These are phyloP conservation scores for Oenanthe javanica DNA, from an alignment of 140 eudicot genomes.

Conservation along the genomic window DNA sequence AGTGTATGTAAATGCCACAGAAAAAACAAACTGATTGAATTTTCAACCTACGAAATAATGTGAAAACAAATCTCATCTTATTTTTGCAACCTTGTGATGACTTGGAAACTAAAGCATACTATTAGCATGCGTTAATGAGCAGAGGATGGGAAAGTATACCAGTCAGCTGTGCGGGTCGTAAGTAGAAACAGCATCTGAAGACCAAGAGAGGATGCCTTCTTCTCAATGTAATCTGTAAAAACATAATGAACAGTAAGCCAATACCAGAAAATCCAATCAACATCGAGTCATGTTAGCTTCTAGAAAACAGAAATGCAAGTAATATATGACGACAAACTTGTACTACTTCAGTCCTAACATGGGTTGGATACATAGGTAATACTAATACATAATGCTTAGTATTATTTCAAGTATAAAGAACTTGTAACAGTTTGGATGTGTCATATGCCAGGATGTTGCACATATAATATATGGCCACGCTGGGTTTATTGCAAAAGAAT, in stretches of 20 bases:
- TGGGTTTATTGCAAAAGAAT: not conserved
- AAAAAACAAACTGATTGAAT: not conserved
- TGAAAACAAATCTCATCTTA: not conserved
- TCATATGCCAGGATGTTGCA: not conserved
- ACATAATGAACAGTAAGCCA: not conserved
- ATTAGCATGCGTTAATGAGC: not conserved
- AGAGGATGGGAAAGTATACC: slow-evolving; percentile 34
- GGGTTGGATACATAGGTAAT: not conserved
- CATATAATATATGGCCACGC: not conserved
- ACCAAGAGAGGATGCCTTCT: slow-evolving; percentile 79
- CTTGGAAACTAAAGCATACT: not conserved
- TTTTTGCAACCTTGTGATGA: not conserved
- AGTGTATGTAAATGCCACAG: not conserved
- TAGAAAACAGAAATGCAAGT: not conserved
- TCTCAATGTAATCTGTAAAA: slow-evolving; percentile 76
- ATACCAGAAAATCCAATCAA: not conserved
- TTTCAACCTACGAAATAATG: not conserved
- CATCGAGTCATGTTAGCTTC: not conserved
- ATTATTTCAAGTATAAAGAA: not conserved
- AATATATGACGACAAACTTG: not conserved
- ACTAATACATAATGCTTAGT: not conserved
- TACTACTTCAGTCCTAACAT: not conserved
- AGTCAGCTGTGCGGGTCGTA: slow-evolving; percentile 93
- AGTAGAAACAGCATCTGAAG: slow-evolving; percentile 72
- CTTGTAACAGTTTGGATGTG: not conserved